Evolutionary conservation across 2,329 filamentous ascomycete species (phyloP).

Genomic region (Paramyrothecium sp.): DNA sequence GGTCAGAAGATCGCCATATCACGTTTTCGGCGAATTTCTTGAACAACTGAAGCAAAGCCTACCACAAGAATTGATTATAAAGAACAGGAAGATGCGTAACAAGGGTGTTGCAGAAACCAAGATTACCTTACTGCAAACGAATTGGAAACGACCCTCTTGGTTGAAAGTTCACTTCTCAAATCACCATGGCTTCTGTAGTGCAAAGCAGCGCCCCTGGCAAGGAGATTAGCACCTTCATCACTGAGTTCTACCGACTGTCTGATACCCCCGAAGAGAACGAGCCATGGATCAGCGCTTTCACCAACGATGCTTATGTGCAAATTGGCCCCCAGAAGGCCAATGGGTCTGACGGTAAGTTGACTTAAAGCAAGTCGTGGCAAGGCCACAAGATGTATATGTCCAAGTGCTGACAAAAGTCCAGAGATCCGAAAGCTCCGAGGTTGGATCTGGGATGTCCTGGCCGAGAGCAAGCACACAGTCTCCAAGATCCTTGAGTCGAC

Average conservation of each 20-base stretch:
- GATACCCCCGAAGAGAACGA: not conserved
- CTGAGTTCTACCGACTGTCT: not conserved
- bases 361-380: not conserved
- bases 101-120: too few relatives aligned
- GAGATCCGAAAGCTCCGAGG: not conserved
- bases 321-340: not conserved
- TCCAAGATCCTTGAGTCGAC: not conserved
- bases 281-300: not conserved
- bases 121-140: too few relatives aligned
- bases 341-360: not conserved
- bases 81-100: too few relatives aligned
- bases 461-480: not conserved
- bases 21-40: too few relatives aligned
- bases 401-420: not conserved
- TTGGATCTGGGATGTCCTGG: not conserved
- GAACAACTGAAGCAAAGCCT: too few relatives aligned
- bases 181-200: not conserved
- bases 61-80: too few relatives aligned
- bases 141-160: too few relatives aligned
- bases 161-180: not conserved
- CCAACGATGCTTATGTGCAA: not conserved
- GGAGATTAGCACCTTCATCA: not conserved
- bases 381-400: not conserved
- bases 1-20: too few relatives aligned
- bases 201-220: not conserved